Base-by-base conservation (phyloP, 257 asterid genomes). In the Pogostemon cablin region DNA sequence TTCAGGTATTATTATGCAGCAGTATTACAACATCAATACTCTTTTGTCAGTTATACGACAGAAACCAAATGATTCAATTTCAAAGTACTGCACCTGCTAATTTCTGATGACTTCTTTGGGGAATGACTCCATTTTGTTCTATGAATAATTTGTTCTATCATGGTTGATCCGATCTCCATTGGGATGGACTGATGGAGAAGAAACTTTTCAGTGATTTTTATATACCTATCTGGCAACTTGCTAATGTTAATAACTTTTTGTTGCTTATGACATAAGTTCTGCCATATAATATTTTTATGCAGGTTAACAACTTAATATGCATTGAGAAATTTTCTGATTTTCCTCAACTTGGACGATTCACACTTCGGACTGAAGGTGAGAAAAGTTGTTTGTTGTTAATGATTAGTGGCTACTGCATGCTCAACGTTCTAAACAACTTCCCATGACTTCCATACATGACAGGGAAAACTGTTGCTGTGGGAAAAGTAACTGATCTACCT, bases 291-390 rank as follows among this genome's bases (percentile, higher is more conserved):
- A 68, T n/a, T 70, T 69, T 66, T 68, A 73, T n/a, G n/a, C 88
- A 95, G 99, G 95, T 83, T 39, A 88, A 76, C 78, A 88, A 88
- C 71, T 3, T 81, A 79, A 95, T 95, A 76, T 91, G 96, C 73
- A 62, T 95, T 2, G 98, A 95, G 79, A 88, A 86, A 68, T 95
- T 88, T 66, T 59, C 85, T 3, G 95, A 91, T 75, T 86, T 88
- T 77, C 70, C 96, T 15, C 98, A 89, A 55, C 86, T 95, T 65
- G 99, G 99, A 47, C 81, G 97, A 76, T 95, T 95, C 80, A 91
- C 98, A 65, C 98, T 95, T 67, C 96, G 99, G 48, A 85, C 90
- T 5, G 98, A 91, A 90, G 99, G 67, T 62, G 38, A 10, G 48
- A 15, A 5, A 41, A 40, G 38, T 62, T 6, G 99, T 87, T 65